phyloP scores from a whole-genome alignment of 371 early-diverging fungal genomes.

The Mortierella sp. region DNA sequence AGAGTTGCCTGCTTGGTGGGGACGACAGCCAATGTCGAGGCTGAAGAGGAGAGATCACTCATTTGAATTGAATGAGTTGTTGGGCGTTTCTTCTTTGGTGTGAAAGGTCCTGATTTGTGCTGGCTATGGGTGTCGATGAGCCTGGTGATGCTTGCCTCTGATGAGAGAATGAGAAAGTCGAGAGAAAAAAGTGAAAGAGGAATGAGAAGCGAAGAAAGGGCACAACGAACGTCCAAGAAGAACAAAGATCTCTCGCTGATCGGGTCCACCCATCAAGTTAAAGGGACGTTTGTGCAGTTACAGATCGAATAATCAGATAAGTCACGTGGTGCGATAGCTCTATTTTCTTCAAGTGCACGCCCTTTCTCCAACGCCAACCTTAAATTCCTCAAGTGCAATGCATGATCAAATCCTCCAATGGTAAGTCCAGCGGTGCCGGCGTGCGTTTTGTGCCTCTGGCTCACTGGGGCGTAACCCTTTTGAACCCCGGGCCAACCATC shows the following conservation, averaged over 20 bases:
- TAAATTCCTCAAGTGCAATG: not conserved
- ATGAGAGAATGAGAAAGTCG: conserved; percentile 6
- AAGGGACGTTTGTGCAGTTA: not conserved
- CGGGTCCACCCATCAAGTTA: not conserved
- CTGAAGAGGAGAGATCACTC: conserved; percentile 50
- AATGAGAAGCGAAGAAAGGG: not conserved
- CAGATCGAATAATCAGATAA: not conserved
- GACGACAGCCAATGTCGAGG: conserved; percentile 37
- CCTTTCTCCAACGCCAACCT: not conserved
- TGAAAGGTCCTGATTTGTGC: not conserved
- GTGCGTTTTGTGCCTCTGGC: not conserved
- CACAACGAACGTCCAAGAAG: not conserved
- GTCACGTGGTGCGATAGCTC: not conserved
- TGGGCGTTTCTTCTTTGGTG: not conserved
- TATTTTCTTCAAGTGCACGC: not conserved
- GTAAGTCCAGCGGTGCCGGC: not conserved
- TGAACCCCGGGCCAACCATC: not conserved
- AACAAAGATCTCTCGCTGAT: conserved; percentile 17
- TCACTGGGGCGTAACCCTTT: conserved; percentile 6
- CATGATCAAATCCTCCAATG: not conserved
- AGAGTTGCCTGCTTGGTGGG: conserved; percentile 35
- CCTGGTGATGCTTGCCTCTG: not conserved
- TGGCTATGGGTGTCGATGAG: not conserved
- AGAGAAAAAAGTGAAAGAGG: conserved; percentile 23
- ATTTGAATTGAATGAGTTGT: conserved; percentile 15